These are phyloP conservation scores for Amorphotheca resinae DNA, from an alignment of 495 filamentous ascomycete genomes.

Conservation along the genomic window DNA sequence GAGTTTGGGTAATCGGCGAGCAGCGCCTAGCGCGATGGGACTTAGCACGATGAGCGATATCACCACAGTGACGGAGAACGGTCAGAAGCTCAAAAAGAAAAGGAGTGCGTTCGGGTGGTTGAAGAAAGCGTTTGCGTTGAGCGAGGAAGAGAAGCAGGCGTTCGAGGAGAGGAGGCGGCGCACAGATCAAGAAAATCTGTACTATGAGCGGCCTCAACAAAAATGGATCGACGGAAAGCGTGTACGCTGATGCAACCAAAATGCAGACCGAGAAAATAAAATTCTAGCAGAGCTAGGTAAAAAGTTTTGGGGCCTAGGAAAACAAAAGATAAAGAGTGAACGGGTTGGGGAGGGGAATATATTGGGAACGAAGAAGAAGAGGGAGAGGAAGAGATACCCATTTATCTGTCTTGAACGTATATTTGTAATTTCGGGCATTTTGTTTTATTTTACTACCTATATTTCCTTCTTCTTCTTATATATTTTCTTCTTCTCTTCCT, in stretches of 20 bases:
- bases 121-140: conserved; percentile 44
- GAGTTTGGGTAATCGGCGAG: conserved; percentile 24
- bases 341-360: too few relatives aligned
- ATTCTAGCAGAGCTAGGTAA: background rate
- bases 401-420: too few relatives aligned
- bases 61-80: conserved; percentile 16
- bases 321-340: too few relatives aligned
- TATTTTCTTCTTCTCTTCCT: too few relatives aligned
- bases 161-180: conserved; percentile 33
- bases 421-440: too few relatives aligned
- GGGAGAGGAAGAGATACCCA: too few relatives aligned
- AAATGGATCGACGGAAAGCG: conserved; percentile 6
- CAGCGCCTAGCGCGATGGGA: conserved; percentile 29
- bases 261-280: background rate
- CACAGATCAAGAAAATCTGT: conserved; percentile 1
- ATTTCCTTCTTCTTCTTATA: too few relatives aligned
- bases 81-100: conserved; percentile 40
- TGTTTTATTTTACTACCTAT: too few relatives aligned
- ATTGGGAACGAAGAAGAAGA: too few relatives aligned
- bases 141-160: conserved; percentile 40
- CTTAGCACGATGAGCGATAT: conserved; percentile 29
- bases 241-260: background rate
- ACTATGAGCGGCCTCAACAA: background rate
- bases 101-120: conserved; percentile 46
- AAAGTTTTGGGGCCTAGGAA: too few relatives aligned